These are phyloP conservation scores for Malus hybrid DNA, from an alignment of 331 rosid genomes.

Conservation along the genomic window DNA sequence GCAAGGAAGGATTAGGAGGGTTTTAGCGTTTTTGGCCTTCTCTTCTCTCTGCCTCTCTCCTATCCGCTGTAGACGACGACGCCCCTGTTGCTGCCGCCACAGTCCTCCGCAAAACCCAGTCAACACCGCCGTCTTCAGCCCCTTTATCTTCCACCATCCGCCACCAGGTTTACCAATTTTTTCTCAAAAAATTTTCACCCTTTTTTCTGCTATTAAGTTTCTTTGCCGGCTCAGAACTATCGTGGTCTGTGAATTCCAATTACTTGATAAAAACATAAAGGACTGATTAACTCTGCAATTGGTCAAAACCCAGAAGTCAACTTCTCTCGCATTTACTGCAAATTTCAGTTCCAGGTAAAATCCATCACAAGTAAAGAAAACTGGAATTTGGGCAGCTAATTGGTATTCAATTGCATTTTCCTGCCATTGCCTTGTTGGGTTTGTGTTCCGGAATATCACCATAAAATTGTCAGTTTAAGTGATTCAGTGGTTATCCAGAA, in stretches of 20 bases:
- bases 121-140: not conserved
- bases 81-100: not conserved
- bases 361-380: not conserved
- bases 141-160: not conserved
- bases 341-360: not conserved
- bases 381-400: not conserved
- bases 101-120: not conserved
- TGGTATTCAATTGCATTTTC: not conserved
- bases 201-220: not conserved
- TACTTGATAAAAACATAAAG: not conserved
- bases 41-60: conserved; percentile 2
- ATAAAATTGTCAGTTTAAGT: not conserved
- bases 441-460: not conserved
- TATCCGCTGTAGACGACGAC: conserved; percentile 13
- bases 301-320: not conserved
- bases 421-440: not conserved
- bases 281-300: not conserved
- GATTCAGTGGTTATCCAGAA: not conserved
- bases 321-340: not conserved
- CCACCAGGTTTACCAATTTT: not conserved
- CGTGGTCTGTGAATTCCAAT: not conserved
- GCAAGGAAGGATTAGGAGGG: not conserved
- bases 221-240: not conserved
- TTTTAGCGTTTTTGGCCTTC: conserved; percentile 8
- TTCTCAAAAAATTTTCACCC: not conserved